Evolutionary conservation across 1,284 basidiomycete genomes (phyloP), one percentile per base, ranked within the genome.

Genomic region (Cryptococcus jaspeensis): DNA sequence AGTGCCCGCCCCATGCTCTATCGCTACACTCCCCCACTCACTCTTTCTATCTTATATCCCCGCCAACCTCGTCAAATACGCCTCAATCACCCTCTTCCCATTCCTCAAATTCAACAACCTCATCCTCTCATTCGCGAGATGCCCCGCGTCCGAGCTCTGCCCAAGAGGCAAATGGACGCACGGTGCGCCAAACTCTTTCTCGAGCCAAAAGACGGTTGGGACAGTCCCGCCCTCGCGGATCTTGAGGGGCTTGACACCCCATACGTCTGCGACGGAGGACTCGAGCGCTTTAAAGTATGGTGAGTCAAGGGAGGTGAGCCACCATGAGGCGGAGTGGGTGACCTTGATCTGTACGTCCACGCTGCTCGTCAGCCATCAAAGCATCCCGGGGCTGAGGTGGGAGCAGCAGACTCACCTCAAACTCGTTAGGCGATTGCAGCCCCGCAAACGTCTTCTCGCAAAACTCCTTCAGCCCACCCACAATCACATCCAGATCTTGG

Each of bases 211-310:
- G 1, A 98, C 85, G 0, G 90, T 91, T 1, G 93, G 93, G 50
- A 93, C 92, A 0, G 70, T 76, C 28, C 95, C 95, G 69, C 95
- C 95, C 80, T 99, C 95, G 42, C 93, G 83, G 55, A 96, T 95
- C 49, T 88, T 85, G 62, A 97, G 78, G 3, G 94, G 94, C 59
- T 86, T 83, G 25, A 85, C 79, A 16, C 85, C 85, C 93, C 92
- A 96, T 66, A 94, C 90, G 46, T 90, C 86, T 58, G 83, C 80
- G 0, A 97, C 85, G 9, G 92, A 88, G 40, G 81, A 80, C 72
- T 92, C 89, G 20, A 98, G 81, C 0, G 89, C 87, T 63, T 85
- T 82, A 80, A 93, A 92, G 84, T 89, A 95, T 2, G 83, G 81
- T 58, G 87, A 87, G 50, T 90, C 84, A 28, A 92, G 82, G 48